Base-by-base conservation (phyloP, 225 moss, liverwort and hornwort species). In the Sphagnum tenellum region DNA sequence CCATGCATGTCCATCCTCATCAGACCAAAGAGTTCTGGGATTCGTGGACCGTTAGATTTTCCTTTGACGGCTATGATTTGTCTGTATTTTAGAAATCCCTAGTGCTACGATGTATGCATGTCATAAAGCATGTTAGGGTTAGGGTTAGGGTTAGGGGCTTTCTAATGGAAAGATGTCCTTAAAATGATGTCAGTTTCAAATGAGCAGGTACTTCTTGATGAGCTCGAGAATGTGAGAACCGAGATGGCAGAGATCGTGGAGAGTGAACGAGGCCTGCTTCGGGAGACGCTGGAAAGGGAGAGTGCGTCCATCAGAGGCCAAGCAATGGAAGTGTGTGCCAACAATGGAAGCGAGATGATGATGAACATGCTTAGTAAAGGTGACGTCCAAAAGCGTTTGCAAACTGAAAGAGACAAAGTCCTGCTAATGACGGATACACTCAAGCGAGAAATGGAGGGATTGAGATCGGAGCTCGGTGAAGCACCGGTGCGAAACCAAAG, bases 201-300 rank as follows among this genome's bases (percentile, higher is more conserved):
- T 29, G 29, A 29, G 62, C 77, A 89, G 76, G 78, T 89, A 77
- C 75, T 89, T 73, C 48, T 80, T n/a, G 83, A 86, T 63, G 87
- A 89, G 66, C 73, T 94, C 74, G 82, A 91, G 49, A 78, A 79
- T 66, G 80, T 94, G 68, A 81, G 94, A 49, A 75, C 73, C 4
- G 89, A 94, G 73, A 82, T 94, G 67, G 76, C 85, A 47, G 82
- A 88, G 63, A 88, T 87, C 76, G 81, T 98, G 64, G 87, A 92
- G 64, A 82, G 81, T 5, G 92, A 98, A 77, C 85, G 92, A 5
- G 74, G 85, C 13, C 80, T 84, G 47, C 62, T 94, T 57, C 78
- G 79, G 50, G 82, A 88, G 73, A 73, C 83, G 2, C 68, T 89
- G 55, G 88, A 91, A 69, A 81, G 76, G 67, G 91, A 91, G 77